phyloP scores from a whole-genome alignment of 2,329 filamentous ascomycete species.

The Diaporthe ilicicola region DNA sequence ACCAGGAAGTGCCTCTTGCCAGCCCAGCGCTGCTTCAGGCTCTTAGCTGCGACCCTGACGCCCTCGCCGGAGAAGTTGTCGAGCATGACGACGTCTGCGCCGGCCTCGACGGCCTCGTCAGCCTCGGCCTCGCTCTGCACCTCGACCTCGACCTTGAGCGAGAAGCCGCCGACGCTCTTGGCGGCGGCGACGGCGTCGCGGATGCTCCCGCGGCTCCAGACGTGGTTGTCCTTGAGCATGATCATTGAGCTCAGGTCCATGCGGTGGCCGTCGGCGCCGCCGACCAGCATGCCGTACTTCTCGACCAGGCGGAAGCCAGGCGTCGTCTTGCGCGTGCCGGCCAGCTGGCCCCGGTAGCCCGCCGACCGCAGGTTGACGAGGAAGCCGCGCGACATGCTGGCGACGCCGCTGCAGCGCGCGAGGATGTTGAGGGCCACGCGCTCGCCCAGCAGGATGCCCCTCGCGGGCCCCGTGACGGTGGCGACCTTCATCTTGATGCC shows the following conservation, averaged over 20 bases:
- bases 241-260: conserved; percentile 95
- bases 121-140: conserved; percentile 89
- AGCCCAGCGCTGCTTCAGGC: conserved; percentile 82
- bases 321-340: conserved; percentile 95
- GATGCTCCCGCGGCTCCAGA: conserved; percentile 91
- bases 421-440: conserved; percentile 91
- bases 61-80: conserved; percentile 91
- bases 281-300: conserved; percentile 97
- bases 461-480: conserved; percentile 84
- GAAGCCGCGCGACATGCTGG: conserved; percentile 70
- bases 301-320: conserved; percentile 95
- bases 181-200: conserved; percentile 85
- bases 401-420: conserved; percentile 90
- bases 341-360: conserved; percentile 85
- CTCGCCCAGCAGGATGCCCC: conserved; percentile 86
- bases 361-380: conserved; percentile 64
- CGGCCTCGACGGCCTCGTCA: conserved; percentile 87
- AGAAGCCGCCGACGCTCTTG: conserved; percentile 85
- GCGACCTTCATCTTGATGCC: conserved; percentile 69
- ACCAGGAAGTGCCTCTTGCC: conserved; percentile 79
- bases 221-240: conserved; percentile 99
- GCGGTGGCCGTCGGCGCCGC: conserved; percentile 89
- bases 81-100: conserved; percentile 95
- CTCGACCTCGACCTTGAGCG: conserved; percentile 95
- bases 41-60: conserved; percentile 76